A percentile compares a stretch with the other conserved stretches of the same genome.
These are phyloP conservation scores for Pleurotus giganteus DNA, from an alignment of 768 basidiomycete species.

Conservation along the genomic window DNA sequence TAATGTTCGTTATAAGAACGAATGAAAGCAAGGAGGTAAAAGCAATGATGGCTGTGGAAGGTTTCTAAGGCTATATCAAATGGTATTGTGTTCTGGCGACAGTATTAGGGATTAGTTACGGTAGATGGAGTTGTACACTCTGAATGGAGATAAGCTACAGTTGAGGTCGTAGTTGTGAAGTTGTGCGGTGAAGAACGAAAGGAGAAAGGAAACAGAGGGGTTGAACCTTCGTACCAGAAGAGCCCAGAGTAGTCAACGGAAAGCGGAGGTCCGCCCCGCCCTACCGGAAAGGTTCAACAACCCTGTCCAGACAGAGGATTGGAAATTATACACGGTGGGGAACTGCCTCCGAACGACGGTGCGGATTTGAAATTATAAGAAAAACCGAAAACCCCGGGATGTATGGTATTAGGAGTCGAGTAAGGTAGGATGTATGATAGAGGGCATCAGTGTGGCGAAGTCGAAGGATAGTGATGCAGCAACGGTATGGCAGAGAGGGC, in stretches of 20 bases:
- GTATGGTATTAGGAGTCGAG: background rate
- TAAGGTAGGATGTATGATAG: background rate
- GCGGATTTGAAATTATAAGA: background rate
- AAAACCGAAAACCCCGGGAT: background rate
- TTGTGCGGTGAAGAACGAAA: background rate
- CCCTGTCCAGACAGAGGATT: background rate
- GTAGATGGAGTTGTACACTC: background rate
- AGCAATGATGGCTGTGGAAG: background rate
- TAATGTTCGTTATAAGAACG: background rate
- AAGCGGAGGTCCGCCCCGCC: constrained; percentile 1
- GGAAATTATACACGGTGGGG: constrained; percentile 3
- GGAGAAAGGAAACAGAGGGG: background rate
- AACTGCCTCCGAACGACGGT: background rate
- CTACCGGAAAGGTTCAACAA: background rate
- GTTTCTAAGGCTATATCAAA: constrained; percentile 10
- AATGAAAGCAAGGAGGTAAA: background rate
- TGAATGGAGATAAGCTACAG: constrained; percentile 7
- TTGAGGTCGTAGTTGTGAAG: constrained; percentile 1
- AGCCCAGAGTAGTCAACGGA: background rate
- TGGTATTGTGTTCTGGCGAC: background rate
- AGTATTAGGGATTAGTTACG: constrained; percentile 5
- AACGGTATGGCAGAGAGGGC: background rate
- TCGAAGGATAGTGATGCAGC: background rate
- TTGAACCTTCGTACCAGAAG: background rate
- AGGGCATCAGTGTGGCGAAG: background rate